Evolutionary conservation across 768 basidiomycete species (phyloP).

Genomic region (Trametes sanguinea): DNA sequence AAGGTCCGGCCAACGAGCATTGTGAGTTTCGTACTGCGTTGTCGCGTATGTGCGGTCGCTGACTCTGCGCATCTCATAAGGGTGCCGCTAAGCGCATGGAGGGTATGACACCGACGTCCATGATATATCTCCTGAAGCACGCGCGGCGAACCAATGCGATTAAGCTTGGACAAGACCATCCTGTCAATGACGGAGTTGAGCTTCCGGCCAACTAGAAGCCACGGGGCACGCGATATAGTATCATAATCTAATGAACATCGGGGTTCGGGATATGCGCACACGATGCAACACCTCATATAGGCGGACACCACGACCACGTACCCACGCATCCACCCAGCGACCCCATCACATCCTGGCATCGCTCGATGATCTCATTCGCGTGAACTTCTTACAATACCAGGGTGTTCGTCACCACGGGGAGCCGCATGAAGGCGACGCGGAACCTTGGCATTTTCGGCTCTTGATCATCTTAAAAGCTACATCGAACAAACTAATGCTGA

Average conservation of each 20-base stretch:
- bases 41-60: background rate
- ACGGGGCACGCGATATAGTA: no score
- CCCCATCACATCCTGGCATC: no score
- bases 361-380: no score
- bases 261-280: background rate
- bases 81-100: constrained; percentile 94
- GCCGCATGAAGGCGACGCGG: no score
- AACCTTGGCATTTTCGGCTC: no score
- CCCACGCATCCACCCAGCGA: no score
- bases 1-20: constrained; percentile 67
- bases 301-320: no score
- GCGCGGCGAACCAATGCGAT: constrained; percentile 43
- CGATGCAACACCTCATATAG: no score
- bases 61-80: constrained; percentile 38
- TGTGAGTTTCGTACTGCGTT: constrained; percentile 39
- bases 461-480: no score
- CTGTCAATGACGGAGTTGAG: background rate
- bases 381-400: no score
- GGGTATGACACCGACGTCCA: constrained; percentile 83
- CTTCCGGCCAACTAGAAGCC: background rate
- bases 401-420: no score
- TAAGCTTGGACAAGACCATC: background rate
- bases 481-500: no score
- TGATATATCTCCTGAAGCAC: constrained; percentile 68
- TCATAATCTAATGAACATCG: background rate